Conservation (phyloP, 345 rosid species). For the Iberis pinnata region DNA sequence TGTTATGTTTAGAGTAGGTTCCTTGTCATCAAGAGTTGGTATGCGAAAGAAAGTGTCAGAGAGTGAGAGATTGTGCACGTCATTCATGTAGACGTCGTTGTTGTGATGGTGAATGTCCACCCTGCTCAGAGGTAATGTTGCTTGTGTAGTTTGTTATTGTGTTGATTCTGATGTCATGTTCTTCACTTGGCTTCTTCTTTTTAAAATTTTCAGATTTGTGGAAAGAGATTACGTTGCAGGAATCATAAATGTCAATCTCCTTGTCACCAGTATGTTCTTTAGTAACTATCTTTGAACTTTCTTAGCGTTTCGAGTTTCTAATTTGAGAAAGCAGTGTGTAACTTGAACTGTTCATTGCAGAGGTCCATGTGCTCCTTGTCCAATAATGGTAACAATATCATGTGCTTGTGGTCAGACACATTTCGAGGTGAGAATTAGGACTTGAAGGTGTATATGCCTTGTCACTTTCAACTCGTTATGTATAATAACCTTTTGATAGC, state of each 20-base stretch:
- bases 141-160: slow-evolving; percentile 2
- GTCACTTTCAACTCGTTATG: not conserved
- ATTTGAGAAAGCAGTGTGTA: too few species aligned
- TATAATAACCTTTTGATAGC: not conserved
- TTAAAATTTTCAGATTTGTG: slow-evolving; percentile 51
- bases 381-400: slow-evolving; percentile 78
- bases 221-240: slow-evolving; percentile 71
- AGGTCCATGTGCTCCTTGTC: slow-evolving; percentile 95
- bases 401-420: slow-evolving; percentile 77
- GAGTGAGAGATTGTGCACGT: slow-evolving; percentile 71
- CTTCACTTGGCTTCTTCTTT: slow-evolving; percentile 4
- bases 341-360: slow-evolving; percentile 40
- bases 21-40: slow-evolving; percentile 93
- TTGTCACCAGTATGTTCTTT: slow-evolving; percentile 61
- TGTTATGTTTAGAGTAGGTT: slow-evolving; percentile 52
- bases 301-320: not conserved
- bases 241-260: slow-evolving; percentile 91
- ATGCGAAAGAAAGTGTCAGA: slow-evolving; percentile 83
- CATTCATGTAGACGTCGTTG: slow-evolving; percentile 93
- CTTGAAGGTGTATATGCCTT: not conserved
- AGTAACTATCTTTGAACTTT: slow-evolving; percentile 12
- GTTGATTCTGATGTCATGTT: not conserved
- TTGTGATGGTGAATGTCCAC: slow-evolving; percentile 90
- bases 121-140: slow-evolving; percentile 79
- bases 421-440: slow-evolving; percentile 60